Evolutionary conservation across 352 stramenopile genomes (phyloP), one percentile per base, ranked within the genome.

Genomic region (Pythium phragmitis): DNA sequence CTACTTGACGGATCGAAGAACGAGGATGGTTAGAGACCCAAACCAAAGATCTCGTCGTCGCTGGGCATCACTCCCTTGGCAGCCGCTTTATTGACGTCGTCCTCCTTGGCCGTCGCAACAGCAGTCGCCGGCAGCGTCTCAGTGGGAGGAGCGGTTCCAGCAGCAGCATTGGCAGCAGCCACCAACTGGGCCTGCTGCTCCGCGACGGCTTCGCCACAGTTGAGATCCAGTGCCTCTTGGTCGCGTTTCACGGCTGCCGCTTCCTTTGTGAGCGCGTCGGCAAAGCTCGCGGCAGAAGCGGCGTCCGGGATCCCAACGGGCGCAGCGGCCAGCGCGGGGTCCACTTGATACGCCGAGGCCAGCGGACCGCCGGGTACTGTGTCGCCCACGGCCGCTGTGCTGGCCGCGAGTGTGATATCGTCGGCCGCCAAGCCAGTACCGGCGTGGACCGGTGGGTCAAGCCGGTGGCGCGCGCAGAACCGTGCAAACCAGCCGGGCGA

Each of bases 401-500:
- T 60, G 33, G 46, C 50, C 16, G 45, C 62, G 17, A 64, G 21
- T 19, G 64, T 60, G 58, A 70, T 54, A 36, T 70, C 64, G 21
- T 60, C 61, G 17, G 57, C 17, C 7, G 54, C 12, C 21, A 36
- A 36, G 48, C 47, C 62, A 12, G 34, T 39, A 6, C 34, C 34
- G 34, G 68, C 54, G 61, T 60, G 70, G 39, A 86, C 76, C 21
- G 82, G 79, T 30, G 86, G 83, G 53, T 93, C 84, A 23, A 96
- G 70, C 51, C 81, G 81, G 57, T 96, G 85, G 26, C 87, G 82
- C 55, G 87, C 92, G 71, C 87, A 96, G 66, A 94, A 96, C 61
- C 87, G 85, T 60, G 85, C 82, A 61, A 94, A 96, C 87, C 87
- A 96, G 28, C 87, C 87, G 0, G 85, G 84, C 7, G 87, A 94